Conservation (phyloP, 176 grass and related monocot species). For the Rhynchospora pubera region DNA sequence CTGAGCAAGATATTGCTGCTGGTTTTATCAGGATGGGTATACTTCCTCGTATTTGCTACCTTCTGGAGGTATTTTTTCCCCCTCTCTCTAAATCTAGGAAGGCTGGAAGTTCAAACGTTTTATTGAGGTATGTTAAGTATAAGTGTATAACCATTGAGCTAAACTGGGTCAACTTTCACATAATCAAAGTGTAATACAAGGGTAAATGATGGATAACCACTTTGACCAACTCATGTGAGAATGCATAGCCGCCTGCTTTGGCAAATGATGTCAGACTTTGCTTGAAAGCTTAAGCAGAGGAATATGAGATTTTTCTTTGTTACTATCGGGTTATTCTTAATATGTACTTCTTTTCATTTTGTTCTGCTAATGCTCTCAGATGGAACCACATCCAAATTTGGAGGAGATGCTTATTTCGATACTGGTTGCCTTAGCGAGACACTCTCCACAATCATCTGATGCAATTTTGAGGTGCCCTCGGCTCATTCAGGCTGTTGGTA, state of each 20-base stretch:
- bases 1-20: conserved; percentile 84
- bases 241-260: neutral
- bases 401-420: conserved; percentile 80
- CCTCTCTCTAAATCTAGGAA: neutral
- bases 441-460: conserved; percentile 72
- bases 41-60: conserved; percentile 73
- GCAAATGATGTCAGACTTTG: neutral
- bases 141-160: too few relatives aligned
- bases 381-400: conserved; percentile 54
- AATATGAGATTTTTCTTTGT: too few relatives aligned
- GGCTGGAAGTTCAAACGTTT: too few relatives aligned
- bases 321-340: neutral
- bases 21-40: conserved; percentile 94
- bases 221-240: neutral
- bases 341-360: conserved; percentile 19
- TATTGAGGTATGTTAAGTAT: too few relatives aligned
- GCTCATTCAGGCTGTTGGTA: conserved; percentile 61
- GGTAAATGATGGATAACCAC: too few relatives aligned
- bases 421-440: conserved; percentile 81
- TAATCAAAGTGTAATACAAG: too few relatives aligned
- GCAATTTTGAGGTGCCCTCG: conserved; percentile 70
- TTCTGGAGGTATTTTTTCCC: conserved; percentile 73
- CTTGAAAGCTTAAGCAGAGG: too few relatives aligned
- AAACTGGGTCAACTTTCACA: too few relatives aligned
- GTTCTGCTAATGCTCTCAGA: conserved; percentile 41